phyloP scores from a whole-genome alignment of 768 basidiomycete species.

The Filobasidium floriforme region DNA sequence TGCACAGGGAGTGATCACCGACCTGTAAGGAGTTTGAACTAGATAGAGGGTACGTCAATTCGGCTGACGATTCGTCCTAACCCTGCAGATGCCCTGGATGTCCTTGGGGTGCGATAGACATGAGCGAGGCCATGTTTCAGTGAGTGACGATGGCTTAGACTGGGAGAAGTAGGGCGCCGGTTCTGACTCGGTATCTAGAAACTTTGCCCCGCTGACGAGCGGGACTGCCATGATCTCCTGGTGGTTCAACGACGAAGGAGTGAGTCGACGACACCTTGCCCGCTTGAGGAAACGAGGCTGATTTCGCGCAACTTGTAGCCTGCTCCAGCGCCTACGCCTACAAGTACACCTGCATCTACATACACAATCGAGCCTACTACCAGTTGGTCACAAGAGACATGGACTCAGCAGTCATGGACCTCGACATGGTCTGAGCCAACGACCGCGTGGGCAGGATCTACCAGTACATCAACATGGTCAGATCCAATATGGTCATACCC shows the following conservation, averaged over 20 bases:
- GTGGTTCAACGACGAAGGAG: conserved; percentile 23
- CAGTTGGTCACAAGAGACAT: too few relatives aligned
- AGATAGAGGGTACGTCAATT: neutral
- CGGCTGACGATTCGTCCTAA: neutral
- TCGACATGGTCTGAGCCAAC: too few relatives aligned
- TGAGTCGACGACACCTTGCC: neutral
- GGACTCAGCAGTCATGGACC: too few relatives aligned
- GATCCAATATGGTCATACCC: too few relatives aligned
- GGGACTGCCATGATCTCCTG: conserved; percentile 19
- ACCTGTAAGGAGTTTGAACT: conserved; percentile 44
- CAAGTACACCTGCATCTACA: too few relatives aligned
- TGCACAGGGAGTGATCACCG: conserved; percentile 54
- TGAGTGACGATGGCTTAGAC: neutral
- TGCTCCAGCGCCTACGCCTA: neutral
- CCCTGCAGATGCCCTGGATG: conserved; percentile 19
- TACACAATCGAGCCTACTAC: too few relatives aligned
- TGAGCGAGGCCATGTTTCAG: conserved; percentile 22
- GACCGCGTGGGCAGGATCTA: too few relatives aligned
- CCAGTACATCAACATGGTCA: too few relatives aligned
- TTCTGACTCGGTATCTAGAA: neutral
- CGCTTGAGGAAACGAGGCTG: too few relatives aligned
- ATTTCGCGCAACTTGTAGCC: too few relatives aligned
- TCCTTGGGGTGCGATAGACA: conserved; percentile 23
- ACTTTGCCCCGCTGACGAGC: conserved; percentile 17
- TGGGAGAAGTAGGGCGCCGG: neutral